Evolutionary conservation across 495 filamentous ascomycete species (phyloP).

Genomic region (Aspergillus affinis): DNA sequence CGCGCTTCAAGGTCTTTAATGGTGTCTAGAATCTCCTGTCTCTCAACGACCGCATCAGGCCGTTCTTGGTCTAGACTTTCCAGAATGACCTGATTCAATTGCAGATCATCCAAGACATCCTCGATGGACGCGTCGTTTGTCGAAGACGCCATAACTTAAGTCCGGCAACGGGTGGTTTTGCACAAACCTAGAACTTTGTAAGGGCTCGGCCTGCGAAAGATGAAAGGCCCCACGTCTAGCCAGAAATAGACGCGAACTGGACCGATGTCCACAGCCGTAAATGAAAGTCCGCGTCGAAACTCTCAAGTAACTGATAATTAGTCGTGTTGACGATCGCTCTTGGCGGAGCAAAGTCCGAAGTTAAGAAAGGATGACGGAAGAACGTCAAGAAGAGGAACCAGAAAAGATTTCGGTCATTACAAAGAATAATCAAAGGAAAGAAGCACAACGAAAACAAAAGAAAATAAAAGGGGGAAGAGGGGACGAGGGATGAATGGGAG

Average conservation of each 20-base stretch:
- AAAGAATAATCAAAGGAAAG: background rate
- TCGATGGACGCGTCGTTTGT: background rate
- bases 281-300: background rate
- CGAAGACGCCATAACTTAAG: background rate
- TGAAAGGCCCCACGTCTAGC: conserved; percentile 1
- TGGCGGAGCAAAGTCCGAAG: conserved; percentile 4
- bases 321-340: background rate
- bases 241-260: background rate
- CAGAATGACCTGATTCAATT: conserved; percentile 41
- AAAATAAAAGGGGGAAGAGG: background rate
- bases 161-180: too few species aligned
- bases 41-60: conserved; percentile 23
- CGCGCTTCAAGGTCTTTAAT: conserved; percentile 22
- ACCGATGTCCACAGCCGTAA: background rate
- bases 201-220: background rate
- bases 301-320: too few species aligned
- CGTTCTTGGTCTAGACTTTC: conserved; percentile 36
- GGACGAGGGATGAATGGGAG: too few species aligned
- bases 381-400: background rate
- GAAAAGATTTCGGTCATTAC: too few species aligned
- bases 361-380: background rate
- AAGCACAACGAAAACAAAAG: background rate
- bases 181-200: background rate
- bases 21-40: conserved; percentile 22
- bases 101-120: conserved; percentile 32